Conservation (phyloP, 2,329 filamentous ascomycete genomes). For the Trichoderma sp. region DNA sequence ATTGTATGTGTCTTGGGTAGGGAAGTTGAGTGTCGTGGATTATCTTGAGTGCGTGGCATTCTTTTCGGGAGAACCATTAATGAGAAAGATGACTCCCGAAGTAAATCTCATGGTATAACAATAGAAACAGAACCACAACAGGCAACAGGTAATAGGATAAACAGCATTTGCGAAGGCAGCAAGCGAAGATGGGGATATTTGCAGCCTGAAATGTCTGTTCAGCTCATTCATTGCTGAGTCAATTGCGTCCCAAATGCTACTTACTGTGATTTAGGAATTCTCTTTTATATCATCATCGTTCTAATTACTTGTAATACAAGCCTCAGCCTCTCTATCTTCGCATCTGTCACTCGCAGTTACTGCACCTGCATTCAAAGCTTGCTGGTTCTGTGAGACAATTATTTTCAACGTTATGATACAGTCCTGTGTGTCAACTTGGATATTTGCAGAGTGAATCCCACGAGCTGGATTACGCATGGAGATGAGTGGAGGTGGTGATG, state of each 20-base stretch:
- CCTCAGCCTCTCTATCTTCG: not conserved
- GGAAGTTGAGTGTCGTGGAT: not conserved
- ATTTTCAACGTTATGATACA: not conserved
- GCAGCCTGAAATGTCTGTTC: not conserved
- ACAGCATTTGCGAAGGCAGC: not conserved
- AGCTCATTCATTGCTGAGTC: not conserved
- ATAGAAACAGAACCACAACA: not conserved
- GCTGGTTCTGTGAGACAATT: not conserved
- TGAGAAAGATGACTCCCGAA: not conserved
- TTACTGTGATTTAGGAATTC: not conserved
- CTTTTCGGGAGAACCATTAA: not conserved
- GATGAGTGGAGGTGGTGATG: not conserved
- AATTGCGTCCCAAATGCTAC: not conserved
- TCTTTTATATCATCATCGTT: not conserved
- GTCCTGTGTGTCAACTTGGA: too few species aligned
- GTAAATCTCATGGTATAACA: not conserved
- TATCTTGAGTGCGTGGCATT: not conserved
- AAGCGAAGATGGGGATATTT: not conserved
- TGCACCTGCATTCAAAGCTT: fast-evolving
- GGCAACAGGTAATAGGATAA: not conserved
- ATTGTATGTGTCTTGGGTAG: not conserved
- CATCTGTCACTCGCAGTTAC: fast-evolving
- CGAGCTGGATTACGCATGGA: not conserved
- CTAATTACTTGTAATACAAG: not conserved
- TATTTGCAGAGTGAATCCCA: not conserved